Conservation (phyloP, 345 rosid species). For the Salix suchowensis region DNA sequence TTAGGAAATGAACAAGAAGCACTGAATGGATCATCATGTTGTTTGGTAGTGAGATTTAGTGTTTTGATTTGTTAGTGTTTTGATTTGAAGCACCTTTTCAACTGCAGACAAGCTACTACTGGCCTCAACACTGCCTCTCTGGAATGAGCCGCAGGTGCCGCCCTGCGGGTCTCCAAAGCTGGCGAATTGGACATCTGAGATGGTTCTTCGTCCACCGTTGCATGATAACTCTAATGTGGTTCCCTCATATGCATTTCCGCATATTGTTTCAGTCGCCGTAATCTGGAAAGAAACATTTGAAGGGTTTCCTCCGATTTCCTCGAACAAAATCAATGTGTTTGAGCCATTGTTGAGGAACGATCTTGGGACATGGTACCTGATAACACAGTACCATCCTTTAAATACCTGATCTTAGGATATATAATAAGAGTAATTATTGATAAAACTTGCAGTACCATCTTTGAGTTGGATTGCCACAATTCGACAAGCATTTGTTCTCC, state of each 20-base stretch:
- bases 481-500: background rate
- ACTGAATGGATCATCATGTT: no score
- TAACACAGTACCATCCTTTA: no score
- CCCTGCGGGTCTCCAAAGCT: conserved; percentile 19
- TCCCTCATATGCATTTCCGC: background rate
- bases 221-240: background rate
- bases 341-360: background rate
- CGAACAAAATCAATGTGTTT: conserved; percentile 16
- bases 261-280: background rate
- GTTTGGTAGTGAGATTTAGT: no score
- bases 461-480: conserved; percentile 11
- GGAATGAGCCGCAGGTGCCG: background rate
- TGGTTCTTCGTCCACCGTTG: background rate
- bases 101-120: background rate
- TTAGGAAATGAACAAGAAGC: no score
- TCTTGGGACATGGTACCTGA: conserved; percentile 14
- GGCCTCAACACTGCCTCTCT: background rate
- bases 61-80: background rate
- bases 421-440: no score
- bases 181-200: conserved; percentile 1
- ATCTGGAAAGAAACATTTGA: conserved; percentile 4
- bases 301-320: conserved; percentile 13
- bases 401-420: no score
- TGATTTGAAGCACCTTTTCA: background rate
- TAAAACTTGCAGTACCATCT: background rate